Base-by-base conservation (phyloP, 169 alveolate species). In the Theileria orientalis region DNA sequence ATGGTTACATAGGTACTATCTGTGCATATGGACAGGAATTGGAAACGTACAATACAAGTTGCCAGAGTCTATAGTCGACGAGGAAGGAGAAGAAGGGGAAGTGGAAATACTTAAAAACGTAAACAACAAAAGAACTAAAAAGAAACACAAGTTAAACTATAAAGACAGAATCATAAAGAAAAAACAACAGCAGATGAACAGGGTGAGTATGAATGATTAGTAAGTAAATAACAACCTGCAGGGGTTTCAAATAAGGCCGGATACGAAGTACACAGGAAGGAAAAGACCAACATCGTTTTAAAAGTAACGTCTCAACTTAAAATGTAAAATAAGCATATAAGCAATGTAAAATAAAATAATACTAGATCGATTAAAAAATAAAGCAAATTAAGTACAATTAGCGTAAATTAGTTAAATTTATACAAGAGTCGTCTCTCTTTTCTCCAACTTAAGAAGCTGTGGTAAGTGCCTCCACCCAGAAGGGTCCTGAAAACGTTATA, bases 261-360 rank as follows among this genome's bases (percentile, higher is more conserved):
- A 96, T 76, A 92, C 98, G 35, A 96, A 95, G 77, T 97, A 94
- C 69, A 95, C 99, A 41, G 99, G 98, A 42, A 92, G 98, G 78
- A 94, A 90, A 71, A 94, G 99, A 84, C 87, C 83, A 46, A 62
- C 82, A 62, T 78, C 91, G 27, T 92, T 92, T 56, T 93, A 82
- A 72, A n/a, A n/a, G n/a, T n/a, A 6, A 44, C 33, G 40, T 23
- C 23, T 21, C 1, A 54, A 56, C 33, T 0, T 1, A 0, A 47
- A 14, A 44, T 16, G 16, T 44, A 44, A 14, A 44, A 44, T 16
- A 14, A 16, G 14, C 14, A 16, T 44, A 44, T 44, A 44, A n/a
- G n/a, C n/a, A n/a, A n/a, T n/a, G n/a, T n/a, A n/a, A n/a, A n/a
- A n/a, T n/a, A n/a, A n/a, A n/a, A n/a, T n/a, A n/a, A n/a, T n/a